phyloP scores from a whole-genome alignment of 1,139 yeast genomes.

The Casaregolazyma lundiana region DNA sequence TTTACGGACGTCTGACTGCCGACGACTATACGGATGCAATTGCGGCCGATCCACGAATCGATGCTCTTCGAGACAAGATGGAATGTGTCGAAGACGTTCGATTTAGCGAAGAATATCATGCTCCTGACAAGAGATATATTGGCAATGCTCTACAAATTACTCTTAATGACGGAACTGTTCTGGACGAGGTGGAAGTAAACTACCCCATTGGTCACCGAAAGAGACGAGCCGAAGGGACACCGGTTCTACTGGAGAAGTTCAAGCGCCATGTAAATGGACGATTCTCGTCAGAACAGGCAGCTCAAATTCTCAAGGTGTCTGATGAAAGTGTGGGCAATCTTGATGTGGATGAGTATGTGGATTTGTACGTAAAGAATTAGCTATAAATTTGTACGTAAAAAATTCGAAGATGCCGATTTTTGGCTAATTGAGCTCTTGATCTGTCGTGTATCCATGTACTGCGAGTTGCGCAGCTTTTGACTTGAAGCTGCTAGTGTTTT shows the following conservation, averaged over 20 bases:
- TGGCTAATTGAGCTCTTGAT: not conserved
- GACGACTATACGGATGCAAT: conserved; percentile 50
- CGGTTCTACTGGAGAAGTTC: conserved; percentile 47
- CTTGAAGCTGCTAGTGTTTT: no score
- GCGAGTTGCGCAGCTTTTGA: no score
- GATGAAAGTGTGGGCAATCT: conserved; percentile 37
- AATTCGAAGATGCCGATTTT: no score
- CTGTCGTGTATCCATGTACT: not conserved
- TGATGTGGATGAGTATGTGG: conserved; percentile 48
- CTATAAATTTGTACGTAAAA: no score
- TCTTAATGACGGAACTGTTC: conserved; percentile 48
- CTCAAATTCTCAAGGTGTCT: conserved; percentile 37
- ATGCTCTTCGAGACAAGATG: conserved; percentile 50
- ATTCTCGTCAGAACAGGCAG: conserved; percentile 38
- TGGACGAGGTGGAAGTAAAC: conserved; percentile 51
- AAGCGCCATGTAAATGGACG: conserved; percentile 47
- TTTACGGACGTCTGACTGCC: conserved; percentile 52
- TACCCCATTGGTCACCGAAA: conserved; percentile 56
- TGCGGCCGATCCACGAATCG: conserved; percentile 51
- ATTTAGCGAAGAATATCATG: conserved; percentile 50
- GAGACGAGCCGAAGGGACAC: conserved; percentile 56
- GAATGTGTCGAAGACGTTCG: conserved; percentile 46
- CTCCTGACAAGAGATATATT: conserved; percentile 52
- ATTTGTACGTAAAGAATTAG: conserved; percentile 36
- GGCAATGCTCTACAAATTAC: conserved; percentile 51